These are phyloP conservation scores for Syzygium grande DNA, from an alignment of 345 rosid genomes.

Conservation along the genomic window DNA sequence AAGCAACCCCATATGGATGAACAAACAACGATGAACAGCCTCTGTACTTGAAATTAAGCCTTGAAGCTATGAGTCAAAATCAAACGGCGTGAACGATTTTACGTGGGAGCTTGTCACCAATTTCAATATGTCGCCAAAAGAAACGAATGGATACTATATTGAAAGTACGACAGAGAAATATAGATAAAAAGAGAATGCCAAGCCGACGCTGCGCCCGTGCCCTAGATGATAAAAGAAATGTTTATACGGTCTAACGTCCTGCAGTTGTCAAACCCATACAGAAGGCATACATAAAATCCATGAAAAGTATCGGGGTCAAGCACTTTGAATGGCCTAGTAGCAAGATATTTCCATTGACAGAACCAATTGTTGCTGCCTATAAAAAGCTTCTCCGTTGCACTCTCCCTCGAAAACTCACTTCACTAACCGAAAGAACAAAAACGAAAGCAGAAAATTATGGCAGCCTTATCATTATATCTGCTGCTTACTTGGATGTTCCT, in stretches of 20 bases:
- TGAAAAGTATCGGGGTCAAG: background rate
- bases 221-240: too few species aligned
- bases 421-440: background rate
- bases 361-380: background rate
- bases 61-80: too few species aligned
- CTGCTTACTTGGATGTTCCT: background rate
- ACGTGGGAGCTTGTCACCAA: too few species aligned
- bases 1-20: too few species aligned
- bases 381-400: background rate
- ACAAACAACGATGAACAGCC: too few species aligned
- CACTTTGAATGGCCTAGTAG: background rate
- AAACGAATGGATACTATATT: background rate
- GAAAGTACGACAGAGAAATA: too few species aligned
- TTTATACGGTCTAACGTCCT: too few species aligned
- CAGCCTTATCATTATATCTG: background rate
- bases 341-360: background rate
- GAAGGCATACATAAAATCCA: too few species aligned
- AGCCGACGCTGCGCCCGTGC: too few species aligned
- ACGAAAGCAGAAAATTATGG: background rate
- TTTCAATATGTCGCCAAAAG: background rate
- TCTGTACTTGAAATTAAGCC: too few species aligned
- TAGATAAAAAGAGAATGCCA: too few species aligned
- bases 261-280: too few species aligned
- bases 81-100: background rate
- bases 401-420: background rate